phyloP scores from a whole-genome alignment of 768 basidiomycete species.

The Astraeus odoratus region DNA sequence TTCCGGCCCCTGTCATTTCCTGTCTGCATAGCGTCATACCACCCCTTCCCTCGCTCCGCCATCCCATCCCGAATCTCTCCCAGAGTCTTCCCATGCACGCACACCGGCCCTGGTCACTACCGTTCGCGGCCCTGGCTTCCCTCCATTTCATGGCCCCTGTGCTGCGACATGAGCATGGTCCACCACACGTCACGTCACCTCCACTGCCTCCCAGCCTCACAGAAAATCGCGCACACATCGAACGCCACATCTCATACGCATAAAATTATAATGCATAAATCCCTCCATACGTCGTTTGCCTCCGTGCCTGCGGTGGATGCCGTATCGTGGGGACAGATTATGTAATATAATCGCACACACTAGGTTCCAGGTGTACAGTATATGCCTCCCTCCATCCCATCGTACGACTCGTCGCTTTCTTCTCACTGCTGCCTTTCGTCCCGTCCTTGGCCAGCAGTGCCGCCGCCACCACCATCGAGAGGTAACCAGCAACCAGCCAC shows the following conservation, averaged over 20 bases:
- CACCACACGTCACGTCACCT: background rate
- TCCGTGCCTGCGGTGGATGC: background rate
- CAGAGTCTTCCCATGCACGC: no score
- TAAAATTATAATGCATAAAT: background rate
- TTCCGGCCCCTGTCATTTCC: conserved; percentile 1
- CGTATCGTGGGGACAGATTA: background rate
- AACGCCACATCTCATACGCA: background rate
- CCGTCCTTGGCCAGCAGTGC: background rate
- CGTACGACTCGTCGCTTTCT: background rate
- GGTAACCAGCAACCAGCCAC: no score
- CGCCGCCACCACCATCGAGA: background rate
- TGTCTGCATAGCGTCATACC: no score
- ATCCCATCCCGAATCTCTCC: no score
- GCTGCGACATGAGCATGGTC: background rate
- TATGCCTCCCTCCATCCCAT: background rate
- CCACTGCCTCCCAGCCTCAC: background rate
- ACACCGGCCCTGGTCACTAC: conserved; percentile 12
- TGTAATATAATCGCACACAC: background rate
- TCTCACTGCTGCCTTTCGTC: background rate
- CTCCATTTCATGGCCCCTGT: background rate
- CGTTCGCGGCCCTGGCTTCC: conserved; percentile 7
- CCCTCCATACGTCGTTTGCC: background rate
- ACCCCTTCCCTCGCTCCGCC: no score
- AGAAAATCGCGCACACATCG: background rate
- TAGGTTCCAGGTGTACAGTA: background rate